Conservation (phyloP, 2,329 filamentous ascomycete genomes). For the Phoma sp. region DNA sequence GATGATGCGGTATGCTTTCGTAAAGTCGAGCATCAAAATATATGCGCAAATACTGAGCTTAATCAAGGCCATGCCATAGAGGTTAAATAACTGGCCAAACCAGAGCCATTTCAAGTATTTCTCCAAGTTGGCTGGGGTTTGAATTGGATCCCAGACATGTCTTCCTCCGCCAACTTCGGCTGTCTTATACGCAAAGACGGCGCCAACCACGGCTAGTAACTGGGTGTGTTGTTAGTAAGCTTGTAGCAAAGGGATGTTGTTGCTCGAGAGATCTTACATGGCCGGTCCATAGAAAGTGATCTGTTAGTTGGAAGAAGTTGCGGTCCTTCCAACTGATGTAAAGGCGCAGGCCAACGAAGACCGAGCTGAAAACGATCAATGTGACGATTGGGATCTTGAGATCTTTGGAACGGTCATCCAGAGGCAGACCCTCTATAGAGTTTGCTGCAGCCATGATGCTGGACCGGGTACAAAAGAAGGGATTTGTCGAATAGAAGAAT, state of each 20-base stretch:
- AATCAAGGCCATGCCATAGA: constrained; percentile 38
- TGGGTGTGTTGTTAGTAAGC: constrained; percentile 12
- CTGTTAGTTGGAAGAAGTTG: constrained; percentile 32
- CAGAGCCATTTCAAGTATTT: constrained; percentile 30
- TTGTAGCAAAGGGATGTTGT: neutral
- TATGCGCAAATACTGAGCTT: constrained; percentile 40
- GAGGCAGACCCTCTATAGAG: constrained; percentile 20
- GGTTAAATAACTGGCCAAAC: constrained; percentile 34
- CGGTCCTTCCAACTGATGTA: constrained; percentile 30
- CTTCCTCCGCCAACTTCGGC: constrained; percentile 27
- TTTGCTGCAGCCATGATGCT: constrained; percentile 23
- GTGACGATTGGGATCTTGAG: constrained; percentile 32
- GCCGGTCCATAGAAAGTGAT: constrained; percentile 36
- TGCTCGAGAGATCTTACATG: constrained; percentile 20
- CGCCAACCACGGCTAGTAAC: constrained; percentile 31
- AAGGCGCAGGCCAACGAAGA: constrained; percentile 31
- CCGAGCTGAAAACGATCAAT: constrained; percentile 31
- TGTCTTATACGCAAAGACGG: constrained; percentile 29
- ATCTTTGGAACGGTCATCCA: constrained; percentile 32
- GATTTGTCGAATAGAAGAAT: constrained; percentile 2
- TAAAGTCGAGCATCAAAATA: constrained; percentile 37
- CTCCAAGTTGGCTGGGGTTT: constrained; percentile 27
- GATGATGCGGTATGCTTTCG: constrained; percentile 27
- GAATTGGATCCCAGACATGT: constrained; percentile 35
- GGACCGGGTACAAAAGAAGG: neutral